phyloP scores from a whole-genome alignment of 441 rosid genomes.

The Syzygium malaccense region DNA sequence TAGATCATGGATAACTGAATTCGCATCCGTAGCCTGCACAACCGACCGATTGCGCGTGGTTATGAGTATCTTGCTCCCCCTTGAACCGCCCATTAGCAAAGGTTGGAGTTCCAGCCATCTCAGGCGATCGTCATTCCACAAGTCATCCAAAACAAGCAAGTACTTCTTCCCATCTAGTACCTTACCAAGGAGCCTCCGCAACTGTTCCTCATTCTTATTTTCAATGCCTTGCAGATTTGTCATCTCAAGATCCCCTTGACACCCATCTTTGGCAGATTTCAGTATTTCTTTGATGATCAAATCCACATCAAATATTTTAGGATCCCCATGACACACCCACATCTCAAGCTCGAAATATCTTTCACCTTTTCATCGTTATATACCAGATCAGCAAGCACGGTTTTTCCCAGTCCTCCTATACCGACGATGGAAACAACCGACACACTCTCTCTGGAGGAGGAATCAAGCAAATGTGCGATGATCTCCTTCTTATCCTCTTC shows the following conservation, averaged over 20 bases:
- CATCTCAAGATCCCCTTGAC: neutral
- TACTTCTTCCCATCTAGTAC: rapidly evolving
- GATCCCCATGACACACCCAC: neutral
- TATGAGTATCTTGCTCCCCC: neutral
- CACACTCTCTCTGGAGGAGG: too few species aligned
- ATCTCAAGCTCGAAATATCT: neutral
- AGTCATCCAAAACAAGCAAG: neutral
- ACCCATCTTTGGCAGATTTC: rapidly evolving
- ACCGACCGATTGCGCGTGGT: rapidly evolving
- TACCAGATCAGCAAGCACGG: neutral
- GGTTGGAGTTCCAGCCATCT: rapidly evolving
- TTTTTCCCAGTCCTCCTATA: too few species aligned
- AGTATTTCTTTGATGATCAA: too few species aligned
- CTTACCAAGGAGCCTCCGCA: rapidly evolving
- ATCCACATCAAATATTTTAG: neutral
- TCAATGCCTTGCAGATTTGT: neutral
- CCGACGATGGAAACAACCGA: too few species aligned
- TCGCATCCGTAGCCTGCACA: rapidly evolving
- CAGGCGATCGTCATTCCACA: neutral
- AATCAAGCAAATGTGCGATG: too few species aligned
- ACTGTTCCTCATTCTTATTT: rapidly evolving
- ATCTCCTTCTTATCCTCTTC: too few species aligned
- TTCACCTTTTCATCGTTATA: neutral
- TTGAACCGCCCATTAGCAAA: neutral
- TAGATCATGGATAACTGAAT: rapidly evolving